Evolutionary conservation across 306 rosid species (phyloP).

Genomic region (Luffa acutangula): DNA sequence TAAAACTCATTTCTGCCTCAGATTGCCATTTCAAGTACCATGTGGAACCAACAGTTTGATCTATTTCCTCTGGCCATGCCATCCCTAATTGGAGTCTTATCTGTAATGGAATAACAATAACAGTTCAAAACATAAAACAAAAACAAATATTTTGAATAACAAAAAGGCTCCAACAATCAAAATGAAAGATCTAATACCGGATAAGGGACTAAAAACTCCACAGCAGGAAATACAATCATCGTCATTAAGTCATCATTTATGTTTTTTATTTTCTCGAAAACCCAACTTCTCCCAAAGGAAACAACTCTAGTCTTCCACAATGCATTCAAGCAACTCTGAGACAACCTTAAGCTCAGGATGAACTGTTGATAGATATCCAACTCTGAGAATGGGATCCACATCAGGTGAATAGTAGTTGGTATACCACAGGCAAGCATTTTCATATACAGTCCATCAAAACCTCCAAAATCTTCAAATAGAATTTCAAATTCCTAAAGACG

Average conservation of each 20-base stretch:
- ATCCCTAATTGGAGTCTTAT: conserved; percentile 63
- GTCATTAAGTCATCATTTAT: conserved; percentile 59
- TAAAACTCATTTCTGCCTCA: conserved; percentile 52
- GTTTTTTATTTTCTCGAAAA: conserved; percentile 28
- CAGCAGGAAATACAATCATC: conserved; percentile 56
- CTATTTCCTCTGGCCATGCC: conserved; percentile 89
- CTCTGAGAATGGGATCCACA: conserved; percentile 90
- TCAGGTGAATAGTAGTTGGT: conserved; percentile 75
- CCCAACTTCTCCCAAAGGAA: conserved; percentile 35
- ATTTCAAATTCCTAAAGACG: conserved; percentile 56
- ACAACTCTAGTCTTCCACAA: conserved; percentile 45
- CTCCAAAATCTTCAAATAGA: conserved; percentile 76
- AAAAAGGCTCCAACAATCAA: conserved; percentile 10
- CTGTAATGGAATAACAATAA: conserved; percentile 32
- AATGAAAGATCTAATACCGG: conserved; percentile 38
- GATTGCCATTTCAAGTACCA: conserved; percentile 94
- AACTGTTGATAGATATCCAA: conserved; percentile 52
- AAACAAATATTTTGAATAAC: conserved; percentile 1
- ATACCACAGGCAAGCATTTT: conserved; percentile 78
- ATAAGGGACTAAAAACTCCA: conserved; percentile 64
- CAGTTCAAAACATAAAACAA: conserved; percentile 5
- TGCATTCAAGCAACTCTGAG: conserved; percentile 36
- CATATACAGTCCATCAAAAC: conserved; percentile 88
- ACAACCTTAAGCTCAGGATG: conserved; percentile 42
- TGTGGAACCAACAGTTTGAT: conserved; percentile 55